A percentile compares a stretch with the other conserved stretches of the same genome.
These are phyloP conservation scores for Crithidia brevicula DNA, from an alignment of 208 protist genomes.

Conservation along the genomic window DNA sequence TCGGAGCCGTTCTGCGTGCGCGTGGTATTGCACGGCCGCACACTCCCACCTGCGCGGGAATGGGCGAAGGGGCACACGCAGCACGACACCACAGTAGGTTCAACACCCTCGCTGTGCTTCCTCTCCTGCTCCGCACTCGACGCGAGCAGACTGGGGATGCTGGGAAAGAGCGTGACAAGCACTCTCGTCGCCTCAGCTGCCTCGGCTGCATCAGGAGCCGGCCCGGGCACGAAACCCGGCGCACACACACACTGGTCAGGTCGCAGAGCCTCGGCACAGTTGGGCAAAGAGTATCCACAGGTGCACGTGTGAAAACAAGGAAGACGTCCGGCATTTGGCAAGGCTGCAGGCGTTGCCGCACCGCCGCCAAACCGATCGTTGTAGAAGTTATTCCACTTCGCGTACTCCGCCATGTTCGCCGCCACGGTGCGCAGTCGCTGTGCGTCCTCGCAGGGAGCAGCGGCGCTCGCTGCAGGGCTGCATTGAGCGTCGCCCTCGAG, in stretches of 20 bases:
- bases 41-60: too few relatives aligned
- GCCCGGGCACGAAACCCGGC: too few relatives aligned
- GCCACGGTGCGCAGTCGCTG: constrained; percentile 2
- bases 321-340: too few relatives aligned
- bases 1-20: too few relatives aligned
- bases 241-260: too few relatives aligned
- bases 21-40: too few relatives aligned
- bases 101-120: too few relatives aligned
- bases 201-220: too few relatives aligned
- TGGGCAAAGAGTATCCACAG: constrained; percentile 11
- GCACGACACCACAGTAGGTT: constrained; percentile 7
- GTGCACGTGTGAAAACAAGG: constrained; percentile 1
- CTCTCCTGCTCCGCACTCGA: background rate
- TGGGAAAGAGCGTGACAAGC: constrained; percentile 25
- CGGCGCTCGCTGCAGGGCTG: too few relatives aligned
- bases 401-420: constrained; percentile 27
- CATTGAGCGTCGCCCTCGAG: too few relatives aligned
- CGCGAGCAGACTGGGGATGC: constrained; percentile 8
- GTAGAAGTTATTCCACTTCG: constrained; percentile 43
- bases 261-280: background rate
- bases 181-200: background rate
- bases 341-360: background rate
- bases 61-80: constrained; percentile 17
- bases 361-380: constrained; percentile 19
- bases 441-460: background rate